Evolutionary conservation across 2,329 filamentous ascomycete species (phyloP).

Genomic region (Calonectria pteridis): DNA sequence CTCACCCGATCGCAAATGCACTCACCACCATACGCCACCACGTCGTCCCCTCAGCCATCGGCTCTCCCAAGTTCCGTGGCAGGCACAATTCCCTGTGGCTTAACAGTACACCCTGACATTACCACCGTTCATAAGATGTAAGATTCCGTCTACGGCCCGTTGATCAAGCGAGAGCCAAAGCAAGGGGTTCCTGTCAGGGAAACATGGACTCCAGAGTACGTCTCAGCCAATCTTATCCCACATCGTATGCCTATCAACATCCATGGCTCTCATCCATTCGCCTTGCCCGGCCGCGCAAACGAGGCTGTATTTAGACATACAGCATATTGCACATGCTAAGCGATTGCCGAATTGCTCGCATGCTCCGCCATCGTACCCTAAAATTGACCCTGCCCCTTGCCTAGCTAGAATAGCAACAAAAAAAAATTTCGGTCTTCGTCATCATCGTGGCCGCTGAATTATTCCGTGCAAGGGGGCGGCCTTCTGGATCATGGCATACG

Average conservation of each 20-base stretch:
- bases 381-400: conserved; percentile 4
- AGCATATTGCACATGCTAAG: not conserved
- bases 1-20: conserved; percentile 29
- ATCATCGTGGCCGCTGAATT: not conserved
- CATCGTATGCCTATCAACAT: conserved; percentile 9
- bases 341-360: conserved; percentile 14
- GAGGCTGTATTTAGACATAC: conserved; percentile 13
- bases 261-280: conserved; percentile 25
- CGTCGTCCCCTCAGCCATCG: not conserved
- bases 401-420: not conserved
- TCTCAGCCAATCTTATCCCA: conserved; percentile 18
- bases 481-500: not conserved
- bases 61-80: not conserved
- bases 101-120: not conserved
- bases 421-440: not conserved
- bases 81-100: not conserved
- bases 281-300: conserved; percentile 12
- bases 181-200: conserved; percentile 29
- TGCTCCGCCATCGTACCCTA: conserved; percentile 10
- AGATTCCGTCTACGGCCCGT: conserved; percentile 12
- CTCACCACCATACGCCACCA: conserved; percentile 24
- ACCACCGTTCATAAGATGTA: conserved; percentile 16
- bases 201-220: conserved; percentile 24
- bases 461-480: conserved; percentile 15
- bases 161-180: conserved; percentile 18